A percentile compares a stretch with the other conserved stretches of the same genome.
Conservation (phyloP, 1,139 yeast species). For the Yamadazyma kanchanaburiensis region DNA sequence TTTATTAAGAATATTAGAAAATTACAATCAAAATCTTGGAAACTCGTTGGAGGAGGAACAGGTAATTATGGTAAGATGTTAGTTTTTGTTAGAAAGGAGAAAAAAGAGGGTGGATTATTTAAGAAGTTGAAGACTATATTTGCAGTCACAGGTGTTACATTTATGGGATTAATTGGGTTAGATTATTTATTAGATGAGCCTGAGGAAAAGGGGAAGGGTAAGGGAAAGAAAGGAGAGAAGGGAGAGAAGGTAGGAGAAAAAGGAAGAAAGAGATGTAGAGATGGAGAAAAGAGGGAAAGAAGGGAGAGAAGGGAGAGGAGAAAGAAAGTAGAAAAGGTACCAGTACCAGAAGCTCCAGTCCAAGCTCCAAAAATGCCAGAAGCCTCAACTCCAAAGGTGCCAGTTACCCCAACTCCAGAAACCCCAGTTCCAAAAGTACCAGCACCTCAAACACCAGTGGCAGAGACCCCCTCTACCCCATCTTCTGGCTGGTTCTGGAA, state of each 20-base stretch:
- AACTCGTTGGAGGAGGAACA: conserved; percentile 29
- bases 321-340: no score
- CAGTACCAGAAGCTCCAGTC: no score
- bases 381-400: no score
- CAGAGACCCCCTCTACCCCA: background rate
- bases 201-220: background rate
- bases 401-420: no score
- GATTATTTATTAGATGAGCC: conserved; percentile 22
- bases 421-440: no score
- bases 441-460: background rate
- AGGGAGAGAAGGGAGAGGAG: no score
- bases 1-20: conserved; percentile 25
- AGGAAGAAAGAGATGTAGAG: no score
- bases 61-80: conserved; percentile 20
- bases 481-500: conserved; percentile 16
- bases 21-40: conserved; percentile 33
- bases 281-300: no score
- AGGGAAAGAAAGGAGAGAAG: background rate
- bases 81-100: conserved; percentile 22
- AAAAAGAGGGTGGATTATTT: conserved; percentile 6
- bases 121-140: conserved; percentile 22
- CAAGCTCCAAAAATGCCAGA: no score
- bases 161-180: conserved; percentile 26
- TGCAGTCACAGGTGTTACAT: conserved; percentile 33
- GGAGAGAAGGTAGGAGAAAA: no score